Evolutionary conservation across 495 filamentous ascomycete genomes (phyloP).

Genomic region (Annulohypoxylon bovei): DNA sequence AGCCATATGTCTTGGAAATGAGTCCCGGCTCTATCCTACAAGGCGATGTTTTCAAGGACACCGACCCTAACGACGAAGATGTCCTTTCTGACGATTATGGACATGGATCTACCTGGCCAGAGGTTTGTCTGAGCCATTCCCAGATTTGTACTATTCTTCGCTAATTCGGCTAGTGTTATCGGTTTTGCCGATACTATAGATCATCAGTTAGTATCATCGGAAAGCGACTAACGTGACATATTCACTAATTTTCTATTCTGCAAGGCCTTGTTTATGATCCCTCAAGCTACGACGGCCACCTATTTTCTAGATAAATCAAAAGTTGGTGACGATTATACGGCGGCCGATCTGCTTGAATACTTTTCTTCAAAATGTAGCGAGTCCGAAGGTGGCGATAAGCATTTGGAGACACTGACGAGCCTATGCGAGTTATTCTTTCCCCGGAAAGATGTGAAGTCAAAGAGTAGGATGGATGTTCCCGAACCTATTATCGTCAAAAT

Average conservation of each 20-base stretch:
- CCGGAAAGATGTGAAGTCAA: not conserved
- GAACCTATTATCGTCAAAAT: slow-evolving; percentile 9
- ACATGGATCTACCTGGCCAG: too few species aligned
- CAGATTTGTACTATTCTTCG: not conserved
- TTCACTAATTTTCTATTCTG: not conserved
- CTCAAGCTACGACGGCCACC: not conserved
- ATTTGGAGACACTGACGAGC: not conserved
- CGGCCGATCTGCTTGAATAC: slow-evolving; percentile 7
- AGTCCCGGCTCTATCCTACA: slow-evolving; percentile 8
- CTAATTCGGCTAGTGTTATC: slow-evolving; percentile 6
- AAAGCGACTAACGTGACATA: not conserved
- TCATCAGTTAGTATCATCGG: slow-evolving; percentile 10
- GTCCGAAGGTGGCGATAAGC: not conserved
- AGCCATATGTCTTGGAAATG: not conserved
- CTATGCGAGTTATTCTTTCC: not conserved
- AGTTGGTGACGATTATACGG: not conserved
- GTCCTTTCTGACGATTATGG: not conserved
- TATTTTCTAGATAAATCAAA: not conserved
- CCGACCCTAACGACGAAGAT: slow-evolving; percentile 2
- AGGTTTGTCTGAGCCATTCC: not conserved
- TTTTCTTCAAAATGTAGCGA: slow-evolving; percentile 2
- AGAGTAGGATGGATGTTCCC: not conserved
- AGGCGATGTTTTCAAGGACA: slow-evolving; percentile 9
- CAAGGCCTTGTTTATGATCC: slow-evolving; percentile 27
- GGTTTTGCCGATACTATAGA: slow-evolving; percentile 6